Conservation (phyloP, 2,329 filamentous ascomycete genomes). For the Xylaria sp. region DNA sequence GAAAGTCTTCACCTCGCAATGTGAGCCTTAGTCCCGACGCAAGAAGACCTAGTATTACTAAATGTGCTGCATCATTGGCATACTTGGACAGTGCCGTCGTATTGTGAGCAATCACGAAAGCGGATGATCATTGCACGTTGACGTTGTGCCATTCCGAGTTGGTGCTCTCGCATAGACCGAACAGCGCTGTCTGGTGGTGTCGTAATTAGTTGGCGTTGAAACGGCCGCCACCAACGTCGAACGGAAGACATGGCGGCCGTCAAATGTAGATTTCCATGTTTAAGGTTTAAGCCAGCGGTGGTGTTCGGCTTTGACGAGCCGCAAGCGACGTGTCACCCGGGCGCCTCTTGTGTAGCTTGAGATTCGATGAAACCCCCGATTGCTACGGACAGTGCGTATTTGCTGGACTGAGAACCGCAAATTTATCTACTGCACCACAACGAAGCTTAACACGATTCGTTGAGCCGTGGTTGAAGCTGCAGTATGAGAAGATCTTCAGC, state of each 20-base stretch:
- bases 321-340: neutral
- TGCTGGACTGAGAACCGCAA: too few relatives aligned
- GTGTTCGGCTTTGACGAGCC: neutral
- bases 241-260: neutral
- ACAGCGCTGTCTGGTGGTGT: neutral
- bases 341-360: neutral
- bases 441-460: neutral
- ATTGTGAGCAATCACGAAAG: neutral
- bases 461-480: neutral
- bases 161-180: neutral
- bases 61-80: neutral
- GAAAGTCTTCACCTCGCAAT: neutral
- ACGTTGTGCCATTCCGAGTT: neutral
- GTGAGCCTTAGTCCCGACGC: neutral
- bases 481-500: neutral
- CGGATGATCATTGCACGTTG: neutral
- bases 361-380: neutral
- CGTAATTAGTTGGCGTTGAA: neutral
- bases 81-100: neutral
- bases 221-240: too few relatives aligned
- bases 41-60: neutral
- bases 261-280: neutral
- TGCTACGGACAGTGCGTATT: too few relatives aligned
- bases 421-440: too few relatives aligned
- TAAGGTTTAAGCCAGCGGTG: neutral